Conservation (phyloP, 2,329 filamentous ascomycete genomes). For the Fusarium chaquense region DNA sequence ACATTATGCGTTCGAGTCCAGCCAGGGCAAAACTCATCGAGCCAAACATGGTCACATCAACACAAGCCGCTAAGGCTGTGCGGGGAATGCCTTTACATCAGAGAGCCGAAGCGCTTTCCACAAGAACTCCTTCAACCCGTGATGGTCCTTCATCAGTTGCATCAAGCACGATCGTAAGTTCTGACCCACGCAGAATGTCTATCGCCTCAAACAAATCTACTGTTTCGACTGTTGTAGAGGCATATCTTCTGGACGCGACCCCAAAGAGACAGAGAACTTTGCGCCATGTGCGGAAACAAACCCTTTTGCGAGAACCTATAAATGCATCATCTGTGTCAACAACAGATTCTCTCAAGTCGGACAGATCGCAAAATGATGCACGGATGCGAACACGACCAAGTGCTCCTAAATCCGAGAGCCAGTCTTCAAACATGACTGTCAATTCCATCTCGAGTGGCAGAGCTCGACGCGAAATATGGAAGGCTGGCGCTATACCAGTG, state of each 20-base stretch:
- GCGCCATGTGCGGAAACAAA: conserved; percentile 71
- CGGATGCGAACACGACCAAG: conserved; percentile 48
- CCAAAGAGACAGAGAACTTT: conserved; percentile 65
- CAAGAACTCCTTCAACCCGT: conserved; percentile 44
- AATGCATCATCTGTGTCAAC: conserved; percentile 24
- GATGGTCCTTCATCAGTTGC: conserved; percentile 47
- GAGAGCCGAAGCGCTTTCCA: conserved; percentile 47
- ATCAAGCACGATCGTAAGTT: conserved; percentile 55
- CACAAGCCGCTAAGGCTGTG: conserved; percentile 64
- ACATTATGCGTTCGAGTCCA: conserved; percentile 42
- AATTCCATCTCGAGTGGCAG: conserved; percentile 66
- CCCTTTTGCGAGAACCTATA: conserved; percentile 61
- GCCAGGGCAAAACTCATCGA: conserved; percentile 59
- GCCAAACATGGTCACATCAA: conserved; percentile 61
- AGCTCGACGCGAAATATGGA: conserved; percentile 70
- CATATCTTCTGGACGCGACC: conserved; percentile 64
- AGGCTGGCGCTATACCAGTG: conserved; percentile 71
- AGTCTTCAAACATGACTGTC: conserved; percentile 61
- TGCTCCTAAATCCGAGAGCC: conserved; percentile 58
- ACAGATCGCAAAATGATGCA: conserved; percentile 44
- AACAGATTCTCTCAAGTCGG: conserved; percentile 21
- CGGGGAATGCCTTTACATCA: conserved; percentile 62
- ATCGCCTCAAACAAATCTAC: conserved; percentile 67
- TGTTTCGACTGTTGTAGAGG: conserved; percentile 69
- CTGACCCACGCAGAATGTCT: conserved; percentile 64